These are phyloP conservation scores for Raphanus hybrid DNA, from an alignment of 441 rosid genomes.

Conservation along the genomic window DNA sequence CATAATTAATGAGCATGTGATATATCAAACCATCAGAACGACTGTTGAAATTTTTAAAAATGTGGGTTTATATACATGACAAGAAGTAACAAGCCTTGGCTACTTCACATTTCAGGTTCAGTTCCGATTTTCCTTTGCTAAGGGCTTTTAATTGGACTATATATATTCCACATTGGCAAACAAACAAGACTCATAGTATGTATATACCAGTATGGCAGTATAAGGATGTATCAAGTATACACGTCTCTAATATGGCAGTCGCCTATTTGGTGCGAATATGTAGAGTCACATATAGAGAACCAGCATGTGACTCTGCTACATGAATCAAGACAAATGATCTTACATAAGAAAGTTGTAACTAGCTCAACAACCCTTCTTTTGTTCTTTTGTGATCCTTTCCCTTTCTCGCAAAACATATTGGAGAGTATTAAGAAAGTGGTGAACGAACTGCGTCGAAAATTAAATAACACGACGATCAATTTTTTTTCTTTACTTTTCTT, in stretches of 20 bases:
- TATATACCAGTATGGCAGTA: not conserved
- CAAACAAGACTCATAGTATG: not conserved
- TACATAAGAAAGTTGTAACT: constrained; percentile 29
- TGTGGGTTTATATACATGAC: not conserved
- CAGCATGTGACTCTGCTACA: constrained; percentile 22
- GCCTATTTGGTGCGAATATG: not conserved
- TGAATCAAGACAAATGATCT: constrained; percentile 8
- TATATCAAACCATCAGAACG: too few relatives aligned
- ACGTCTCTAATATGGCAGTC: not conserved
- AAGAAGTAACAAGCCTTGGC: not conserved
- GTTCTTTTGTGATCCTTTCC: constrained; percentile 3
- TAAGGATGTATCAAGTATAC: not conserved
- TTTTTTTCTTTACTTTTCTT: constrained; percentile 15
- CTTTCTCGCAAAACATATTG: not conserved
- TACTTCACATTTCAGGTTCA: not conserved
- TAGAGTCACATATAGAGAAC: constrained; percentile 1
- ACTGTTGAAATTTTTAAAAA: too few relatives aligned
- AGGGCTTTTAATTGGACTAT: too few relatives aligned
- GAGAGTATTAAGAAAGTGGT: constrained; percentile 13
- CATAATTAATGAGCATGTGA: too few relatives aligned
- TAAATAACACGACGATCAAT: constrained; percentile 11
- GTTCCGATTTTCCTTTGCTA: too few relatives aligned
- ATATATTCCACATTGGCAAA: not conserved
- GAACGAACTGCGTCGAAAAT: constrained; percentile 10
- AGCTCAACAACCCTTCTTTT: constrained; percentile 29